Conservation (phyloP, 2,329 filamentous ascomycete genomes). For the Paraconiothyrium sp. region DNA sequence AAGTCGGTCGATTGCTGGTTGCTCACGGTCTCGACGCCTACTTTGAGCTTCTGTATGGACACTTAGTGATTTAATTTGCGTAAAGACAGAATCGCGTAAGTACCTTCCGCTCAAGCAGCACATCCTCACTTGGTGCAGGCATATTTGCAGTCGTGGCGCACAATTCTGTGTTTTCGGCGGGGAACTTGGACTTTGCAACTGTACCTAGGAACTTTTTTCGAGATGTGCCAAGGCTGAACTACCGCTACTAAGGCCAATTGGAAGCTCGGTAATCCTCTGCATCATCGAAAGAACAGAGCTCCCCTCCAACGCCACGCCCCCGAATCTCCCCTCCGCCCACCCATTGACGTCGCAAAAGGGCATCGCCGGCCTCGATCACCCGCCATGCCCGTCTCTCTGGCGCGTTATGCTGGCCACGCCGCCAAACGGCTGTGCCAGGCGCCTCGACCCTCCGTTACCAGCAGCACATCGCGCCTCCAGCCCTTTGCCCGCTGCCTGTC, state of each 20-base stretch:
- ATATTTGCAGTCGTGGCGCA: constrained; percentile 46
- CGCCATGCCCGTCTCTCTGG: constrained; percentile 75
- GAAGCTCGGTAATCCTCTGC: constrained; percentile 35
- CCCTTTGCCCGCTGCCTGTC: constrained; percentile 71
- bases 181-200: constrained; percentile 27
- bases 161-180: constrained; percentile 25
- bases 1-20: constrained; percentile 91
- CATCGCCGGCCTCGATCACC: constrained; percentile 37
- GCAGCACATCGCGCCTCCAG: constrained; percentile 48
- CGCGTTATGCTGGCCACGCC: constrained; percentile 76
- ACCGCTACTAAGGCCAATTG: constrained; percentile 39
- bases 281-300: constrained; percentile 40
- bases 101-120: constrained; percentile 71
- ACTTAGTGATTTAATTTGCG: constrained; percentile 14
- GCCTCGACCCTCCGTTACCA: constrained; percentile 57
- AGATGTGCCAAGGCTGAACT: constrained; percentile 36
- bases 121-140: constrained; percentile 58
- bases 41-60: constrained; percentile 74
- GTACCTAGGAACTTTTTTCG: constrained; percentile 33
- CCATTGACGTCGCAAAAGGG: constrained; percentile 48
- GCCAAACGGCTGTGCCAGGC: constrained; percentile 73
- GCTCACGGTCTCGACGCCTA: constrained; percentile 90
- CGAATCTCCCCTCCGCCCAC: constrained; percentile 41
- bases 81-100: constrained; percentile 32
- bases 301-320: constrained; percentile 45